These are phyloP conservation scores for Cystobasidium onofrii DNA, from an alignment of 768 basidiomycete genomes.

Conservation along the genomic window DNA sequence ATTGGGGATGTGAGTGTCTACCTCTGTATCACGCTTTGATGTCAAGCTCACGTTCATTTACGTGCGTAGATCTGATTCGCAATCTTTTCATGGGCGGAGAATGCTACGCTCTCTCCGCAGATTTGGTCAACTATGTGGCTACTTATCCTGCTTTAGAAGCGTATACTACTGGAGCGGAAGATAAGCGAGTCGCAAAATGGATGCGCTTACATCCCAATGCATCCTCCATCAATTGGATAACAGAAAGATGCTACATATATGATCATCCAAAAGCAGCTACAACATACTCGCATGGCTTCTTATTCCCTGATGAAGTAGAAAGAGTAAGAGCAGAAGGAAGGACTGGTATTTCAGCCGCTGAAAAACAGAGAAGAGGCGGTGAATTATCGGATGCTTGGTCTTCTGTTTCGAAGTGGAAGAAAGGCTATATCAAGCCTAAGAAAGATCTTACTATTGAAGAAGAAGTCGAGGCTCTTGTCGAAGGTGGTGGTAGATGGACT, in stretches of 20 bases:
- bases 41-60: no score
- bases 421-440: conserved; percentile 62
- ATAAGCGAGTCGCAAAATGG: conserved; percentile 89
- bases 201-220: conserved; percentile 70
- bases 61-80: conserved; percentile 58
- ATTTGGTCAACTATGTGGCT: conserved; percentile 78
- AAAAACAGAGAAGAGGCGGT: conserved; percentile 43
- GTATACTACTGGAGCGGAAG: conserved; percentile 72
- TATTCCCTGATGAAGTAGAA: conserved; percentile 79
- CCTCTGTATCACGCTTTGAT: not conserved
- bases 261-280: conserved; percentile 92
- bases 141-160: conserved; percentile 61
- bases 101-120: conserved; percentile 79
- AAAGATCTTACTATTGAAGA: conserved; percentile 59
- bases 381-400: conserved; percentile 56
- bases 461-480: conserved; percentile 82
- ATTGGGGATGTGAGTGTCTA: conserved; percentile 45
- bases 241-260: conserved; percentile 95
- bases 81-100: conserved; percentile 94
- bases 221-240: conserved; percentile 71
- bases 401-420: conserved; percentile 75
- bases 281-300: conserved; percentile 87
- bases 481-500: conserved; percentile 52
- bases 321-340: conserved; percentile 54
- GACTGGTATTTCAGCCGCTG: conserved; percentile 44